Evolutionary conservation across 1,284 basidiomycete genomes (phyloP).

Genomic region (Thelephora terrestris): DNA sequence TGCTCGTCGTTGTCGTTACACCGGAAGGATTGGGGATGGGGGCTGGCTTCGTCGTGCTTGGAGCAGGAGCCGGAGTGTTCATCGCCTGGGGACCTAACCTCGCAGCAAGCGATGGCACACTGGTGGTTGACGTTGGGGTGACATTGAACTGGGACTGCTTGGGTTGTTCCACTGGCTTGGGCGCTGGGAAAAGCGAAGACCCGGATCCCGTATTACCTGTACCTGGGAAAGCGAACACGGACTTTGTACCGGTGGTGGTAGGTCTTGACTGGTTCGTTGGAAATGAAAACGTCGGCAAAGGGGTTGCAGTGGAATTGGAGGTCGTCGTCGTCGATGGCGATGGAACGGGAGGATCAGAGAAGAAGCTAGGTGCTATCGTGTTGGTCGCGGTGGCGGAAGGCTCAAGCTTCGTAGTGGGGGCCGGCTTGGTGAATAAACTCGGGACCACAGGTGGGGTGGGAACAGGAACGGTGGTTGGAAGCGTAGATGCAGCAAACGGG

Average conservation of each 20-base stretch:
- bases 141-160: not conserved
- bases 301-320: not conserved
- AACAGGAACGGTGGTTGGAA: constrained; percentile 3
- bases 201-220: constrained; percentile 2
- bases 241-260: not conserved
- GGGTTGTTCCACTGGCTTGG: not conserved
- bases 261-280: not conserved
- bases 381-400: constrained; percentile 2
- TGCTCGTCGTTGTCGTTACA: constrained; percentile 4
- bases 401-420: too few relatives aligned
- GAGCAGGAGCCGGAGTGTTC: too few relatives aligned
- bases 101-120: not conserved
- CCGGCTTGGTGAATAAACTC: constrained; percentile 17
- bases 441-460: constrained; percentile 12
- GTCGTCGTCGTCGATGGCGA: constrained; percentile 1
- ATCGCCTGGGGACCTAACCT: too few relatives aligned
- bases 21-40: not conserved
- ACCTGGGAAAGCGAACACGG: not conserved
- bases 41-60: not conserved
- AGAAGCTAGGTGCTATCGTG: constrained; percentile 15
- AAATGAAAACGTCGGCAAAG: constrained; percentile 6
- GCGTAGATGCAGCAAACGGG: constrained; percentile 6
- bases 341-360: constrained; percentile 10
- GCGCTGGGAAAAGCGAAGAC: constrained; percentile 1
- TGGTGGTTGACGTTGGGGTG: not conserved